Evolutionary conservation across 2,329 filamentous ascomycete species (phyloP).

Genomic region (Fusarium equiseti): DNA sequence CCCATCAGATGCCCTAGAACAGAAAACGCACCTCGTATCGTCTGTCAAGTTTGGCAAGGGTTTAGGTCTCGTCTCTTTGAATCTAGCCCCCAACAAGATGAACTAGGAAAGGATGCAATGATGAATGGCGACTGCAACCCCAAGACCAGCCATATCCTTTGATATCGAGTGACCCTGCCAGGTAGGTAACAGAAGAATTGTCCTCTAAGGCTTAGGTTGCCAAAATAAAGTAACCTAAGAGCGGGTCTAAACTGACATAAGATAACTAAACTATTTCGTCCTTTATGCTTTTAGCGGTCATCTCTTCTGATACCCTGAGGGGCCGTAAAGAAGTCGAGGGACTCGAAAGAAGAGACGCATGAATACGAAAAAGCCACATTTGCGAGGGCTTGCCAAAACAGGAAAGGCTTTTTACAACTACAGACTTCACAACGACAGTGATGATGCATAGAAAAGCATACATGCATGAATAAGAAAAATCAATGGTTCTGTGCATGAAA

Average conservation of each 20-base stretch:
- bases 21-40: conserved; percentile 13
- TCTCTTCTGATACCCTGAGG: too few relatives aligned
- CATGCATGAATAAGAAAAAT: neutral
- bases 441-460: neutral
- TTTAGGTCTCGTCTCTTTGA: neutral
- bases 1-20: neutral
- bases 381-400: neutral
- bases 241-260: too few relatives aligned
- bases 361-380: conserved; percentile 13
- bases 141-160: neutral
- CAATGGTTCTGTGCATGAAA: conserved; percentile 4
- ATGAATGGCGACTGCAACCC: neutral
- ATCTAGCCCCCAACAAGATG: neutral
- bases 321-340: neutral
- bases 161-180: neutral
- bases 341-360: neutral
- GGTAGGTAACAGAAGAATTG: too few relatives aligned
- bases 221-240: too few relatives aligned
- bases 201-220: too few relatives aligned
- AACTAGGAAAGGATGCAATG: neutral
- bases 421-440: neutral
- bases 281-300: too few relatives aligned
- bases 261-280: too few relatives aligned
- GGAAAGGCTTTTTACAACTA: neutral
- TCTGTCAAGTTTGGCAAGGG: neutral